Evolutionary conservation across 192 early-diverging fungal genomes (phyloP).

Genomic region (Linnemannia zychae): DNA sequence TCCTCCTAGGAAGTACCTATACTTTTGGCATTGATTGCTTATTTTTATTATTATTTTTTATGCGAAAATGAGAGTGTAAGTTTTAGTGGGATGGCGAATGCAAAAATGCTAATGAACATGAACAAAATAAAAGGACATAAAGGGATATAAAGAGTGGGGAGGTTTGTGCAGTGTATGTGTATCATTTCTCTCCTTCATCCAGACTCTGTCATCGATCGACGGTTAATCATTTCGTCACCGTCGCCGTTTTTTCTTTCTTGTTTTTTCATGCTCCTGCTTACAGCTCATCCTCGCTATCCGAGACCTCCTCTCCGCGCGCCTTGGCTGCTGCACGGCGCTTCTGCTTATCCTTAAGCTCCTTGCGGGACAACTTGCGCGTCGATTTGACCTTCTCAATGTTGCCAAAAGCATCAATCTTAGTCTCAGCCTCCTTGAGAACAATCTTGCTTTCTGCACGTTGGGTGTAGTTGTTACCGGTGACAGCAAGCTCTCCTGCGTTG

Average conservation of each 20-base stretch:
- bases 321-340: conserved; percentile 65
- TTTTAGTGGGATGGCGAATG: background rate
- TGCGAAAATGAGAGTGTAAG: background rate
- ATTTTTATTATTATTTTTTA: background rate
- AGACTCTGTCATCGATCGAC: background rate
- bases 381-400: conserved; percentile 80
- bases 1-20: too few species aligned
- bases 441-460: conserved; percentile 60
- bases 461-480: conserved; percentile 68
- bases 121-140: background rate
- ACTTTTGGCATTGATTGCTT: too few species aligned
- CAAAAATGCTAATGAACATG: background rate
- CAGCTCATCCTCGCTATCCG: conserved; percentile 57
- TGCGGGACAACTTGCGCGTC: conserved; percentile 65
- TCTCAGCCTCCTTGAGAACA: conserved; percentile 62
- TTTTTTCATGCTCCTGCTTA: conserved; percentile 22
- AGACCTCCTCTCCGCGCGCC: conserved; percentile 66
- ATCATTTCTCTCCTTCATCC: background rate
- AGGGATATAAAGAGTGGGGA: background rate
- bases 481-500: conserved; percentile 69
- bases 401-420: conserved; percentile 77
- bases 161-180: background rate
- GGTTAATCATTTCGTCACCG: too few species aligned
- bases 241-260: background rate
- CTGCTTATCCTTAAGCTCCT: conserved; percentile 68